Evolutionary conservation across 495 filamentous ascomycete species (phyloP), one percentile per base, ranked within the genome.

Genomic region (Hypoxylon cercidicola): DNA sequence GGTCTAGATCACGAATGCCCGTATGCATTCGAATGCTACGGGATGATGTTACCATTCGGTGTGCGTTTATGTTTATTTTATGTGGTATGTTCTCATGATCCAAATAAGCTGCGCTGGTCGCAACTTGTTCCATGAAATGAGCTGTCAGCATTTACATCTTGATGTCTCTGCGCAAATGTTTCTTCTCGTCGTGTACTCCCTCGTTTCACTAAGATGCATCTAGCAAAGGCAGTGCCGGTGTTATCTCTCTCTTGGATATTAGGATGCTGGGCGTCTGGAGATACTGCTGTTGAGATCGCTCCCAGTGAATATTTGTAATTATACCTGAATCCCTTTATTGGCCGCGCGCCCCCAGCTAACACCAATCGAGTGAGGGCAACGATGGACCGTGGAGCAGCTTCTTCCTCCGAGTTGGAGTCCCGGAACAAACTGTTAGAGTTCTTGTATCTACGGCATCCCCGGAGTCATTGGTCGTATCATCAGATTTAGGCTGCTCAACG

Each of bases 371-470:
- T 63, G 77, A 80, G 50, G 78, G 78, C 39, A 74, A 74, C 47
- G 75, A 81, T 56, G 78, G 78, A n/a, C 48, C 57, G 16, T 81
- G 78, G 78, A 70, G 62, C 41, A 67, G 66, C 2, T 78, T 77
- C 63, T 53, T 62, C 21, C 15, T 81, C 28, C 61, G 71, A 35
- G 71, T 81, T 4, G 77, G 78, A 41, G 75, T 69, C 8, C 75
- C 77, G 12, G 47, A 66, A 10, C 78, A 81, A 61, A 57, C 67
- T 54, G 65, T 79, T 8, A 69, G 76, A 16, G 72, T 74, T 8
- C 68, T 75, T 13, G 68, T 73, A 5, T 78, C 75, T 13, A 77
- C 75, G 20, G 66, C 70, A 7, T 72, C 71, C 6, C 72, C 74
- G 34, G 68, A 76, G 53, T 76, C 72, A 9, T 64, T 78, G 55